phyloP scores from a whole-genome alignment of 176 grass and related monocot species.

The Musa acuminata region DNA sequence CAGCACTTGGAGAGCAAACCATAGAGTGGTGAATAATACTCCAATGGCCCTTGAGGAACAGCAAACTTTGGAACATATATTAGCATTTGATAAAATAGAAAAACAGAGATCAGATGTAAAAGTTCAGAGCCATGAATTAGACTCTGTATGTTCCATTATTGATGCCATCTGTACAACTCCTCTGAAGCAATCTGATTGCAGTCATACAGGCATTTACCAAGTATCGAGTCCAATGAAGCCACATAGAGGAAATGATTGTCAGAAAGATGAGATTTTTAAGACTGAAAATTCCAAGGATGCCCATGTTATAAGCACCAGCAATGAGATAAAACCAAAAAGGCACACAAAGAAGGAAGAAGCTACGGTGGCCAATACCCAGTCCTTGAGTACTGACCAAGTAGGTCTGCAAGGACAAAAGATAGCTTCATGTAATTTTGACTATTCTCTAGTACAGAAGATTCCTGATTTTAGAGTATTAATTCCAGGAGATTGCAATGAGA shows the following conservation, averaged over 20 bases:
- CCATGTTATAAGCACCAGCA: not conserved
- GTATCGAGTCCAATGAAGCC: not conserved
- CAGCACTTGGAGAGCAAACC: slow-evolving; percentile 17
- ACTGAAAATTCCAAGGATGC: not conserved
- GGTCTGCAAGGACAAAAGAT: not conserved
- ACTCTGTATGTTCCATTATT: slow-evolving; percentile 1
- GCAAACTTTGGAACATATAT: slow-evolving; percentile 17
- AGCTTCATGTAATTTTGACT: not conserved
- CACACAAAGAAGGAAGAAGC: slow-evolving; percentile 8
- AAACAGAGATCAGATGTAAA: not conserved
- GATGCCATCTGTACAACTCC: slow-evolving; percentile 1
- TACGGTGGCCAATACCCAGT: not conserved
- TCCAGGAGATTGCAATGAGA: slow-evolving; percentile 12
- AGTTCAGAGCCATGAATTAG: slow-evolving; percentile 12
- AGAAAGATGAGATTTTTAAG: not conserved
- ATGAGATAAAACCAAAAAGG: slow-evolving; percentile 4
- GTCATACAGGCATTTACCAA: not conserved
- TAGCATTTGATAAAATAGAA: slow-evolving; percentile 17
- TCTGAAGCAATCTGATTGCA: not conserved
- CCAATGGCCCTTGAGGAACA: slow-evolving; percentile 30
- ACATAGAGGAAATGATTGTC: not conserved
- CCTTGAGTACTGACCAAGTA: not conserved
- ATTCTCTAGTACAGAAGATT: not conserved
- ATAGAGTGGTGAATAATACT: slow-evolving; percentile 22
- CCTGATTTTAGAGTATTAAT: not conserved